phyloP scores from a whole-genome alignment of 78 protist genomes.

The Dictyostelium citrinum region DNA sequence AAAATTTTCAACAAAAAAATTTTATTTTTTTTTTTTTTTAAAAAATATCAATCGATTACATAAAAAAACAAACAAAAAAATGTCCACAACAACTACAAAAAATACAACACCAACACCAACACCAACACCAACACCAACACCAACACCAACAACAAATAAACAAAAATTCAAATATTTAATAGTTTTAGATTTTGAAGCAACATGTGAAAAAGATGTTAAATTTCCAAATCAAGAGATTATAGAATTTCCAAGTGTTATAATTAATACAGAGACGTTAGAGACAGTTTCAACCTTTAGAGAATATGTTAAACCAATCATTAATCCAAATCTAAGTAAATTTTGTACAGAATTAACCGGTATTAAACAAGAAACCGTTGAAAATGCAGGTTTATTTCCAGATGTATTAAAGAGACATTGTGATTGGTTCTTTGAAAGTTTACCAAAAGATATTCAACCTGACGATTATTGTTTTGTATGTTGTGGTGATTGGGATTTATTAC shows the following conservation, averaged over 20 bases:
- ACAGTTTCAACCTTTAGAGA: conserved; percentile 55
- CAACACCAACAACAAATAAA: too few relatives aligned
- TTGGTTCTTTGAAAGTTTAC: conserved; percentile 34
- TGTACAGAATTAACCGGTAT: conserved; percentile 88
- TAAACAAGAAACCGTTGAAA: conserved; percentile 80
- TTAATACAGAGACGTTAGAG: conserved; percentile 8
- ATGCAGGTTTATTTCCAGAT: conserved; percentile 47
- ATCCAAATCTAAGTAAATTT: conserved; percentile 69
- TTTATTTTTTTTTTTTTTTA: too few relatives aligned
- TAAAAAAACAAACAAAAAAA: neutral
- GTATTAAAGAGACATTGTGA: conserved; percentile 35
- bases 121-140: neutral
- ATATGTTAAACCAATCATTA: conserved; percentile 69
- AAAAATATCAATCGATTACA: too few relatives aligned
- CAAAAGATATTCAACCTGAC: neutral
- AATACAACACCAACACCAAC: neutral
- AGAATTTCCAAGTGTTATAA: conserved; percentile 86
- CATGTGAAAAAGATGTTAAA: conserved; percentile 58
- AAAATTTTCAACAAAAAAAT: too few relatives aligned
- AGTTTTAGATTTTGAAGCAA: conserved; percentile 84
- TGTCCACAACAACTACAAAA: neutral
- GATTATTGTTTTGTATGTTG: conserved; percentile 14
- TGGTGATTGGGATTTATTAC: conserved; percentile 82
- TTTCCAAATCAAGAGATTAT: conserved; percentile 82
- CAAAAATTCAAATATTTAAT: conserved; percentile 48